Percentiles rank a stretch among this genome's conserved stretches.
Conservation (phyloP, 176 grass and related monocot species). For the Zea luxurians region DNA sequence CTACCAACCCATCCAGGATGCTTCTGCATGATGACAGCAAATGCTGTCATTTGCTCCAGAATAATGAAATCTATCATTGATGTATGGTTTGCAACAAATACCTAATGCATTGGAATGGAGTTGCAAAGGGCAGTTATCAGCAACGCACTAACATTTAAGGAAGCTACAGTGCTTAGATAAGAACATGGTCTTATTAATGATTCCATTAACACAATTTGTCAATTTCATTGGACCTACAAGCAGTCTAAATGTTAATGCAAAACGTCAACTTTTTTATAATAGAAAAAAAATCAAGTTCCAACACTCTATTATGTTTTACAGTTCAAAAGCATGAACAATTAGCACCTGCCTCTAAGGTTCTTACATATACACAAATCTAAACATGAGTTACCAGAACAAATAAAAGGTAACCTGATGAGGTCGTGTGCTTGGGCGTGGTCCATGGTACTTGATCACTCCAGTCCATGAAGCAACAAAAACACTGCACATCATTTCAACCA, state of each 20-base stretch:
- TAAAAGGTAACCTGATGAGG: conserved; percentile 70
- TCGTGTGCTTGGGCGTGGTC: conserved; percentile 88
- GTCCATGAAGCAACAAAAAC: conserved; percentile 97
- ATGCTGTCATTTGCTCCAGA: conserved; percentile 98
- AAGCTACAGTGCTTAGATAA: conserved; percentile 19
- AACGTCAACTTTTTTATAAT: neutral
- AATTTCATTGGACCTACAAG: neutral
- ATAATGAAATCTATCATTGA: conserved; percentile 99
- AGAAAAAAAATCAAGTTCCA: neutral
- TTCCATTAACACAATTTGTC: neutral
- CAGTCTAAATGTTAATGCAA: neutral
- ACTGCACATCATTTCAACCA: conserved; percentile 99
- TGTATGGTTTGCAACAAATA: conserved; percentile 98
- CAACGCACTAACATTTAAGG: neutral
- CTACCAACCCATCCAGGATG: conserved; percentile 99
- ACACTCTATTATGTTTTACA: neutral
- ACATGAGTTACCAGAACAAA: conserved; percentile 19
- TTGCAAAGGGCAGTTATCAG: conserved; percentile 25
- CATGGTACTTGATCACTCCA: conserved; percentile 94
- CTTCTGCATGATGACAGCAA: conserved; percentile 99
- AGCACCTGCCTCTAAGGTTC: neutral
- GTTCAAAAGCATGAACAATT: neutral
- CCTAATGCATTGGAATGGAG: conserved; percentile 57
- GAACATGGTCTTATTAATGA: conserved; percentile 1
- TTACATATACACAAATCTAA: conserved; percentile 7